Percentiles rank a stretch among this genome's conserved stretches.
phyloP scores from a whole-genome alignment of 805 yeast genomes.

The Candida dendrica region DNA sequence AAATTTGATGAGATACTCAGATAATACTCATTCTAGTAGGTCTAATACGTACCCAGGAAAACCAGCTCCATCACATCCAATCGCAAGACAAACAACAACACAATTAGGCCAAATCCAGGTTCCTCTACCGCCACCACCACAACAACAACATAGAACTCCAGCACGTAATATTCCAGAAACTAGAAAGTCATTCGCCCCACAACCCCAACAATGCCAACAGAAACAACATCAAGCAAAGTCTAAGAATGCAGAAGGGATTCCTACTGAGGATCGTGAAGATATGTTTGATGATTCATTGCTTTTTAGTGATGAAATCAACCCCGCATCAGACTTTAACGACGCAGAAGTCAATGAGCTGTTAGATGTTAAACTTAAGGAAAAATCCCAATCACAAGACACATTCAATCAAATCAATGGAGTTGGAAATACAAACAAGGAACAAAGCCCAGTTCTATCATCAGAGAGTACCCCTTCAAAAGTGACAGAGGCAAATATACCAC shows the following conservation, averaged over 20 bases:
- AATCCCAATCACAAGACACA: neutral
- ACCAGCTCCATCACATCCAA: neutral
- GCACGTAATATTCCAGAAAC: neutral
- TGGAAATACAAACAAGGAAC: neutral
- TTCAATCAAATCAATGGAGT: neutral
- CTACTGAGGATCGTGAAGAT: slow-evolving; percentile 22
- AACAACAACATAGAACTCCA: slow-evolving; percentile 1
- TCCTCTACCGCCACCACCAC: no score
- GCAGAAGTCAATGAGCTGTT: slow-evolving; percentile 13
- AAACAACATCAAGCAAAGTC: slow-evolving; percentile 2
- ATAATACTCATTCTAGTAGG: slow-evolving; percentile 8
- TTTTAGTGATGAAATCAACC: slow-evolving; percentile 41
- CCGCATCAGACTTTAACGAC: slow-evolving; percentile 28
- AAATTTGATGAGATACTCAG: slow-evolving; percentile 28
- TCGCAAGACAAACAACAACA: neutral
- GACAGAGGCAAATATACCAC: slow-evolving; percentile 7
- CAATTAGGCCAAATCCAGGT: no score
- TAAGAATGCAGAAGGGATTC: slow-evolving; percentile 7
- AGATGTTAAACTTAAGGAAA: neutral
- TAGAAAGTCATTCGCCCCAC: neutral
- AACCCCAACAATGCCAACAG: neutral
- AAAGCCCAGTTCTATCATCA: neutral
- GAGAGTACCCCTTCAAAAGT: neutral
- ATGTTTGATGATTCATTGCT: slow-evolving; percentile 45
- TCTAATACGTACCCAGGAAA: slow-evolving; percentile 2